Evolutionary conservation across 495 filamentous ascomycete species (phyloP).

Genomic region (Annulohypoxylon maeteangense): DNA sequence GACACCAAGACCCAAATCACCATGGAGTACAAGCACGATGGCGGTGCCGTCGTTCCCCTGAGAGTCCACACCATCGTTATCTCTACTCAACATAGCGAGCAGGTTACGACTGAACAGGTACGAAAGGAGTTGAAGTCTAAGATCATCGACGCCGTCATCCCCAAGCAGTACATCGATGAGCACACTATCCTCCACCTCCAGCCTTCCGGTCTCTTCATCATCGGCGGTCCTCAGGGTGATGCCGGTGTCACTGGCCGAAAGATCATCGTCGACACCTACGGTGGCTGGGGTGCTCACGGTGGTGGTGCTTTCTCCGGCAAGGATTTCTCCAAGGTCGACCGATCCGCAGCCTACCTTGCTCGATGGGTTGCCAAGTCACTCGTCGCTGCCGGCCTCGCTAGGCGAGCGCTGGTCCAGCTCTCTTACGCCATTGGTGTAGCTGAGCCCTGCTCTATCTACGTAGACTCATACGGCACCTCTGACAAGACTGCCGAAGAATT

Average conservation of each 20-base stretch:
- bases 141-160: slow-evolving; percentile 95
- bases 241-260: slow-evolving; percentile 98
- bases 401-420: slow-evolving; percentile 93
- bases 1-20: slow-evolving; percentile 99
- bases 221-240: slow-evolving; percentile 98
- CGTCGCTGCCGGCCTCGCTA: slow-evolving; percentile 85
- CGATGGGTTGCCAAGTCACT: slow-evolving; percentile 99
- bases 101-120: slow-evolving; percentile 91
- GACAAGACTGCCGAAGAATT: slow-evolving; percentile 79
- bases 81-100: slow-evolving; percentile 89
- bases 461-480: slow-evolving; percentile 86
- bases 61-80: slow-evolving; percentile 97
- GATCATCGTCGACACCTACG: slow-evolving; percentile 99
- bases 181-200: slow-evolving; percentile 96
- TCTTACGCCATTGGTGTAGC: slow-evolving; percentile 99
- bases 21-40: slow-evolving; percentile 96
- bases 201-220: slow-evolving; percentile 98
- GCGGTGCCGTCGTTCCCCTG: slow-evolving; percentile 89
- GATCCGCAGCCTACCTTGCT: slow-evolving; percentile 95
- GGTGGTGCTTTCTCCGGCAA: slow-evolving; percentile 99
- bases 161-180: slow-evolving; percentile 89
- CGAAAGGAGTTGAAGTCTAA: slow-evolving; percentile 96
- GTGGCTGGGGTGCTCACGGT: slow-evolving; percentile 99
- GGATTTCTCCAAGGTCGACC: slow-evolving; percentile 99
- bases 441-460: slow-evolving; percentile 92